Conservation (phyloP, 1,139 yeast species). For the Geotrichum bryndzae region DNA sequence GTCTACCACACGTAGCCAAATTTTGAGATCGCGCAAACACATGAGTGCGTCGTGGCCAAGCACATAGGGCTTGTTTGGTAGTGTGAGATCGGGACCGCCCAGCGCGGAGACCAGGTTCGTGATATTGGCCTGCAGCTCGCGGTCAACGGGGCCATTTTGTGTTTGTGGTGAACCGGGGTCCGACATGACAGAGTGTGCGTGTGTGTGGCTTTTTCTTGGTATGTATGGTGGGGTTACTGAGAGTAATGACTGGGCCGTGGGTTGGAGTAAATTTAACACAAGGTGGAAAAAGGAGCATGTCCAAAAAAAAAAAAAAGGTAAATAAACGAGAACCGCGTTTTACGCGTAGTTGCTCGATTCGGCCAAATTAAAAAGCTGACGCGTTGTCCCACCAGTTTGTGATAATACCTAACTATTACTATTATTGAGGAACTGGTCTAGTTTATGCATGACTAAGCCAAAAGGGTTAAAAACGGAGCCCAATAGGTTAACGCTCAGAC, state of each 20-base stretch:
- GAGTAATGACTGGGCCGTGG: neutral
- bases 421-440: too few relatives aligned
- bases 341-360: neutral
- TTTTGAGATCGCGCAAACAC: conserved; percentile 77
- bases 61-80: conserved; percentile 53
- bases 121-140: conserved; percentile 54
- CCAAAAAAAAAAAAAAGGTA: neutral
- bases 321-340: neutral
- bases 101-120: conserved; percentile 70
- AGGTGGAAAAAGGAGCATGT: neutral
- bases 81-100: conserved; percentile 69
- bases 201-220: neutral
- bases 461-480: too few relatives aligned
- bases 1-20: conserved; percentile 78
- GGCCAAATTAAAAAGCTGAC: neutral
- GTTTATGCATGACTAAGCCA: too few relatives aligned
- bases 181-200: neutral
- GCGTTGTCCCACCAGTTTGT: neutral
- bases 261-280: neutral
- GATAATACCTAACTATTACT: neutral
- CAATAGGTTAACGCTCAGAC: too few relatives aligned
- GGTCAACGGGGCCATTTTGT: neutral
- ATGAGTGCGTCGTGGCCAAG: conserved; percentile 90
- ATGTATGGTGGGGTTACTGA: neutral
- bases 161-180: neutral